Percentiles rank a stretch among this genome's conserved stretches.
These are phyloP conservation scores for Fusarium duplospermum DNA, from an alignment of 2,329 filamentous ascomycete genomes.

Conservation along the genomic window DNA sequence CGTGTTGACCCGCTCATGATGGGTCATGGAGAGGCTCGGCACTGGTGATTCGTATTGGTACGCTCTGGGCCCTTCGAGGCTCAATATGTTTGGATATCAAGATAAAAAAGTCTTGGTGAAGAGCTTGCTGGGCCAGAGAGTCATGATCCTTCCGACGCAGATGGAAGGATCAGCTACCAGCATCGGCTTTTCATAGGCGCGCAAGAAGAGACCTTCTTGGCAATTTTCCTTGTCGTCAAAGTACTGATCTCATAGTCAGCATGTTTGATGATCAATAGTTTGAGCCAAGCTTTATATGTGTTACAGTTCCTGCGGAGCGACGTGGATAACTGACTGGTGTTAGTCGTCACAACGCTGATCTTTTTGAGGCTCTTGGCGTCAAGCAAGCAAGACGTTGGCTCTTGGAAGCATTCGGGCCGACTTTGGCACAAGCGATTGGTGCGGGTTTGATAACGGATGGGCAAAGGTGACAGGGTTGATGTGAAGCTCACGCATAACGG, in stretches of 20 bases:
- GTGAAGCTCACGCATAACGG: not conserved
- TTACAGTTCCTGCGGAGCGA: not conserved
- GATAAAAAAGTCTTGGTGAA: not conserved
- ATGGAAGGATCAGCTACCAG: not conserved
- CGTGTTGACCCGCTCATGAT: not conserved
- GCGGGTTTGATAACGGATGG: not conserved
- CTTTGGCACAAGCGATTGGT: not conserved
- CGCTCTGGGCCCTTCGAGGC: not conserved
- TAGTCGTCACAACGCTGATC: not conserved
- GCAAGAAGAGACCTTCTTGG: not conserved
- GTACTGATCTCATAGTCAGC: not conserved
- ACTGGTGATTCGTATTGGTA: not conserved
- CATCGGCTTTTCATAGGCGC: conserved; percentile 5
- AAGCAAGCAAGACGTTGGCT: not conserved
- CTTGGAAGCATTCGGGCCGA: not conserved
- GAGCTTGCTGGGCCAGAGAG: not conserved
- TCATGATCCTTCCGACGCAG: not conserved
- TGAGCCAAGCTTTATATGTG: not conserved
- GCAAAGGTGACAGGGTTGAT: not conserved
- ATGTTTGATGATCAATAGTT: not conserved
- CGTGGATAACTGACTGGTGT: not conserved
- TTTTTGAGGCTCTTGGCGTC: not conserved
- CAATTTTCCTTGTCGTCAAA: not conserved
- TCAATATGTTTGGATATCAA: not conserved
- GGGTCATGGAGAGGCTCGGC: not conserved